Percentiles rank a stretch among this genome's conserved stretches.
phyloP scores from a whole-genome alignment of 2,329 filamentous ascomycete species.

The Aaosphaeria pasadenensis region DNA sequence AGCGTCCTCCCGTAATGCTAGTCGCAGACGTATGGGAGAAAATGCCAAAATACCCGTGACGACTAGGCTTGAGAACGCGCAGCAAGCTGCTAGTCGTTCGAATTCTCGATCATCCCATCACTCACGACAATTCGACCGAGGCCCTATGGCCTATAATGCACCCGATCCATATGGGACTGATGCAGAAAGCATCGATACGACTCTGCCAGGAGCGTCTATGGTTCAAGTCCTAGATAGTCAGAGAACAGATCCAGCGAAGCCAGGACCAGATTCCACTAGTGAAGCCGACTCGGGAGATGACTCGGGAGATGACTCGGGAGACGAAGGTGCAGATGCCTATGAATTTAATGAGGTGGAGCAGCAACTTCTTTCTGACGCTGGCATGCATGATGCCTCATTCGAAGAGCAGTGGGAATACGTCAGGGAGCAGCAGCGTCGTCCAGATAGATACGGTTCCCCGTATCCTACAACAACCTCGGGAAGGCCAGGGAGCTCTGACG shows the following conservation, averaged over 20 bases:
- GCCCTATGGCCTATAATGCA: too few relatives aligned
- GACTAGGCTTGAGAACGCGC: too few relatives aligned
- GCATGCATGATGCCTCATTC: neutral
- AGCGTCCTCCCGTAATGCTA: too few relatives aligned
- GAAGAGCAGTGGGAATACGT: slow-evolving; percentile 1
- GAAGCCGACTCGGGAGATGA: slow-evolving; percentile 2
- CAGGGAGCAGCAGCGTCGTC: too few relatives aligned
- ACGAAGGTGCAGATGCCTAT: slow-evolving; percentile 4
- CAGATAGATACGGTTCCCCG: too few relatives aligned
- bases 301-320: slow-evolving; percentile 4
- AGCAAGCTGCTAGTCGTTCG: too few relatives aligned
- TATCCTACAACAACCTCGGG: too few relatives aligned
- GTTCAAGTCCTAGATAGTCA: slow-evolving; percentile 17
- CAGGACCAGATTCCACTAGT: neutral
- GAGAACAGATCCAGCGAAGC: slow-evolving; percentile 3
- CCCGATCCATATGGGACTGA: slow-evolving; percentile 36
- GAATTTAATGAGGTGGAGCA: slow-evolving; percentile 8
- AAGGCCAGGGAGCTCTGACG: too few relatives aligned
- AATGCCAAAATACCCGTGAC: too few relatives aligned
- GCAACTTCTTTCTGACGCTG: neutral
- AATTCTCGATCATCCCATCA: too few relatives aligned
- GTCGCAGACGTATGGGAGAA: too few relatives aligned
- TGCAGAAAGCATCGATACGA: slow-evolving; percentile 35
- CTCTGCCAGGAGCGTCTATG: slow-evolving; percentile 17
- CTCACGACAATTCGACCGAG: too few relatives aligned